Base-by-base conservation (phyloP, 208 protist genomes). In the Lotmaria passim region DNA sequence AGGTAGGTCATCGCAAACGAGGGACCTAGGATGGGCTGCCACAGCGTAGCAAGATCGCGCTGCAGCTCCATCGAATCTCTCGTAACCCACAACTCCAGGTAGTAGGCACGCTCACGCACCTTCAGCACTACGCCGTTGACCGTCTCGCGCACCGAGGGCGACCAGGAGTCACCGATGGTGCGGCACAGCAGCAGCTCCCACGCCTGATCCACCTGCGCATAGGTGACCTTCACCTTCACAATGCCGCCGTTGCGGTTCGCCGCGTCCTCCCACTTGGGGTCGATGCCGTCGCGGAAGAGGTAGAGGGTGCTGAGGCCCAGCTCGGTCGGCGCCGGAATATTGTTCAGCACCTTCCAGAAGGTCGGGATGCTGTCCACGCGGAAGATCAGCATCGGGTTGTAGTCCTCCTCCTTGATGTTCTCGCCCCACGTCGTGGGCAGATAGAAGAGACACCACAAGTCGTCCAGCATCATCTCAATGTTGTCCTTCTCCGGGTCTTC, bases 241-340 rank as follows among this genome's bases (percentile, higher is more conserved):
- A 97, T 96, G 61, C 94, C 93, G 39, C 94, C 94, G 60, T 90
- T 70, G 17, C 79, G 77, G 82, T 99, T 99, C 15, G 79, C 75
- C 17, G 81, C 62, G 72, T 98, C 93, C 78, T 99, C 97, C 97
- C 97, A 99, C 81, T 96, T 96, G 56, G 97, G 97, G 70, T 97
- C 86, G 52, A 99, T 97, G 55, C 93, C 96, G 53, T 98, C 89
- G 24, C 96, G 94, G 79, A 99, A 98, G 31, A 99, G 84, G 76
- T 97, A 97, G 36, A 98, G 93, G 56, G 91, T 98, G 56, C 96
- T 93, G 47, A 79, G 67, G 26, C 61, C 68, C 57, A 98, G 82
- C 31, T 83, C 70, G 5, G 81, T 91, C 26, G 95, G 91, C 3
- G 78, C 50, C 38, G 91, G 82, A 24, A 99, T 79, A 71, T 99